phyloP scores from a whole-genome alignment of 1,284 basidiomycete genomes.

The Rhodotorula glutinis region DNA sequence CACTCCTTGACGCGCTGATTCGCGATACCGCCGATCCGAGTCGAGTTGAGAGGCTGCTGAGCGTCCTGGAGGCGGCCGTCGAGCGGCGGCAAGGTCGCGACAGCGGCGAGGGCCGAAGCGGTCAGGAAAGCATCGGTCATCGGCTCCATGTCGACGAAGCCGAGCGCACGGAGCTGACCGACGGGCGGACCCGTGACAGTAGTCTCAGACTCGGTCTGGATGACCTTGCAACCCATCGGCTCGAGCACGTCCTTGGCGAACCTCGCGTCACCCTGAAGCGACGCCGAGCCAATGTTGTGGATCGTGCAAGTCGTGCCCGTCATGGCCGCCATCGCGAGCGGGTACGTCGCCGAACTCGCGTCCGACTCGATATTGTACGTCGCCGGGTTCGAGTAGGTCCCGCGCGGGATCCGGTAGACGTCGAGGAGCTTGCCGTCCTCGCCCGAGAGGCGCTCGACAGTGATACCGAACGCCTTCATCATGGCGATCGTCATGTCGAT shows the following conservation, averaged over 20 bases:
- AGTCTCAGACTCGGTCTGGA: conserved; percentile 82
- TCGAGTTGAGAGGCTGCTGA: conserved; percentile 53
- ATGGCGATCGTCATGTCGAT: conserved; percentile 99
- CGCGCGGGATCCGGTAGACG: conserved; percentile 83
- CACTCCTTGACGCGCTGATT: conserved; percentile 99
- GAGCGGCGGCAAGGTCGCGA: conserved; percentile 61
- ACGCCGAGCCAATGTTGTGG: conserved; percentile 81
- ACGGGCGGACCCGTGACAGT: conserved; percentile 87
- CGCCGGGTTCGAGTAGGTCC: conserved; percentile 71
- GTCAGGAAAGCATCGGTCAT: conserved; percentile 99
- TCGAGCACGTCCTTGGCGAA: conserved; percentile 92
- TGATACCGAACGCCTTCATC: conserved; percentile 91
- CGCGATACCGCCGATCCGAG: conserved; percentile 89
- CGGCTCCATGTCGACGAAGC: conserved; percentile 94
- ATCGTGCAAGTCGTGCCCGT: conserved; percentile 93
- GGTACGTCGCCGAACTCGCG: conserved; percentile 94
- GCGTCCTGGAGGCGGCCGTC: conserved; percentile 39
- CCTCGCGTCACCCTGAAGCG: conserved; percentile 91
- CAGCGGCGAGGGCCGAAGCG: conserved; percentile 84
- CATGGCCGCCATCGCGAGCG: conserved; percentile 92
- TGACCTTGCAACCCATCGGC: conserved; percentile 89
- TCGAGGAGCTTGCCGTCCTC: conserved; percentile 68
- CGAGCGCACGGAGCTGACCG: conserved; percentile 76
- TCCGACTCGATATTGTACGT: conserved; percentile 92
- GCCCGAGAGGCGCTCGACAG: conserved; percentile 63